Base-by-base conservation (phyloP, 306 rosid genomes). In the Glycyrrhiza uralensis region DNA sequence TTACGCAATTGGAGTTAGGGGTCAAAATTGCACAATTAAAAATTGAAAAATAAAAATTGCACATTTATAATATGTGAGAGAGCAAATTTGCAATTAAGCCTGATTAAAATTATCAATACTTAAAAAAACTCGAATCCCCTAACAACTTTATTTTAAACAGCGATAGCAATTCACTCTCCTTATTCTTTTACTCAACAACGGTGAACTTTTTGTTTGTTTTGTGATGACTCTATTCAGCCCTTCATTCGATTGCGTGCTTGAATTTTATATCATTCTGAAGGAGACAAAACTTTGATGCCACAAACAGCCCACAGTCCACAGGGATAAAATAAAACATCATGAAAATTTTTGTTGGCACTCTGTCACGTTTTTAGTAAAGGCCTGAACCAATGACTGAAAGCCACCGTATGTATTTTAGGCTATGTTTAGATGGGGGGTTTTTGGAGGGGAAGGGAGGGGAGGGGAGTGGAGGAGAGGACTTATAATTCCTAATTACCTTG, bases 161-260 rank as follows among this genome's bases (percentile, higher is more conserved):
- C 14, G 46, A 45, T 9, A 23, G 47, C 18, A 61, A 35, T 65
- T 35, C 29, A 24, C 30, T 66, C 24, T 23, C 32, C 46, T 49
- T 7, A 1, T 19, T 54, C 11, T 29, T 29, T n/a, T 42, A 13
- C 14, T 14, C 39, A 14, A 12, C n/a, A n/a, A n/a, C 18, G 57
- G 42, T 24, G 51, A 75, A 56, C 69, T 69, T 75, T 68, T 44
- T 23, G 9, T 59, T 74, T 20, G 45, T 74, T 69, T 44, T 29
- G 64, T 61, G 55, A 64, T 58, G 61, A 32, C 42, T n/a, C 12
- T 66, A 24, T 74, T 74, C 81, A 63, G 51, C 71, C 1, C 22
- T 51, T 49, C 52, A 49, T 24, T 78, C 42, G 72, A 79, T 82
- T 69, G 71, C 57, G 36, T 26, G 33, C 42, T 78, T 62, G 68